Evolutionary conservation across 257 asterid species (phyloP).

Genomic region (Rubia yunnanensis): DNA sequence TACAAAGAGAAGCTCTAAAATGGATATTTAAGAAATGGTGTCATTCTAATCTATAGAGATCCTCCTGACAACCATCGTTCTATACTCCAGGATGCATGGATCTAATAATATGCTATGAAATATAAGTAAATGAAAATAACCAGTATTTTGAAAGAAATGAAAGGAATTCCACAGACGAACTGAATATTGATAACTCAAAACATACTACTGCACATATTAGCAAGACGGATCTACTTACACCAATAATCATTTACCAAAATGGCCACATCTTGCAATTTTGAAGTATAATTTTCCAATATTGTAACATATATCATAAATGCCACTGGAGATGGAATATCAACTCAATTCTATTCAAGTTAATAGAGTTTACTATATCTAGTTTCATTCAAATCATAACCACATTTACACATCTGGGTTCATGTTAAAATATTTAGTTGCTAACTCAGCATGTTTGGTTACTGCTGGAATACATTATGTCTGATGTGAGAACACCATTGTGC

Average conservation of each 20-base stretch:
- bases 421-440: neutral
- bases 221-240: neutral
- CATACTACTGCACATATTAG: too few species aligned
- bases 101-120: too few species aligned
- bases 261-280: neutral
- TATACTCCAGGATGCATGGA: too few species aligned
- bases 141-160: too few species aligned
- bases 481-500: slow-evolving; percentile 63
- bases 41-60: too few species aligned
- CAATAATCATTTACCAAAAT: neutral
- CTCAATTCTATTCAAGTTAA: neutral
- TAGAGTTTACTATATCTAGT: neutral
- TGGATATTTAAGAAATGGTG: too few species aligned
- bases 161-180: too few species aligned
- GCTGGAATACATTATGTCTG: neutral
- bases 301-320: neutral
- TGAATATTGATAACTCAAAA: too few species aligned
- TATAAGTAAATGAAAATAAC: too few species aligned
- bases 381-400: neutral
- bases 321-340: neutral
- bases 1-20: too few species aligned
- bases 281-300: neutral
- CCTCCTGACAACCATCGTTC: too few species aligned
- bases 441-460: slow-evolving; percentile 2
- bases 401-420: neutral